These are phyloP conservation scores for Klebsormidium nitens DNA, from an alignment of 139 green algal species.

Conservation along the genomic window DNA sequence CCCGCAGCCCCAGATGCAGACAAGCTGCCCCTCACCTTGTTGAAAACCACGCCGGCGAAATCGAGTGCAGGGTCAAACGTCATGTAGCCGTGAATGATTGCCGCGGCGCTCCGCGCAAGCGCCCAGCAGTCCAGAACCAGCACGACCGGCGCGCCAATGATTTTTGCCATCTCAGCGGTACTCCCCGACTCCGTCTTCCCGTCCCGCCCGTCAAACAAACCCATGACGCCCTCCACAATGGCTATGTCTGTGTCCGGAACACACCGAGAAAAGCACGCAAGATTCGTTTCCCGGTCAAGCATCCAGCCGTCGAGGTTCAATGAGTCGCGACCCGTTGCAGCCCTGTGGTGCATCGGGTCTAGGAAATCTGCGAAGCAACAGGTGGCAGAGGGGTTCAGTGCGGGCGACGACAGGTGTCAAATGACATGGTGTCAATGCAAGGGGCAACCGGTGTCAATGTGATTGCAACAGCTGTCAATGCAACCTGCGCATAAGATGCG, in stretches of 20 bases:
- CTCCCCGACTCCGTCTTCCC: conserved; percentile 59
- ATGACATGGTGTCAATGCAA: too few relatives aligned
- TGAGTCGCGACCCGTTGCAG: conserved; percentile 59
- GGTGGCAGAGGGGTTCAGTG: too few relatives aligned
- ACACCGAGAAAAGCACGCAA: conserved; percentile 42
- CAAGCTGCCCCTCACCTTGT: conserved; percentile 51
- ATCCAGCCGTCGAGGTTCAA: conserved; percentile 85
- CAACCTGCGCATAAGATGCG: too few relatives aligned
- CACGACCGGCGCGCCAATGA: conserved; percentile 60
- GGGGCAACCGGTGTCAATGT: too few relatives aligned
- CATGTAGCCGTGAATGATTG: conserved; percentile 60
- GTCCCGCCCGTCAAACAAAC: conserved; percentile 71
- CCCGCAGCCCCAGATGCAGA: too few relatives aligned
- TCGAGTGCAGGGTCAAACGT: conserved; percentile 60
- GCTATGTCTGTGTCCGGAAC: conserved; percentile 60
- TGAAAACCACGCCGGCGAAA: conserved; percentile 73
- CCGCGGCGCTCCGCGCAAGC: conserved; percentile 53
- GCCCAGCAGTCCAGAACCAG: conserved; percentile 73
- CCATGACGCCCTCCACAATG: conserved; percentile 74
- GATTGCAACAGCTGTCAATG: too few relatives aligned
- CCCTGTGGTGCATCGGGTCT: conserved; percentile 63
- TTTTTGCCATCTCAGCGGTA: conserved; percentile 75
- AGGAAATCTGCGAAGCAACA: conserved; percentile 53
- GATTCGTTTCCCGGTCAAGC: conserved; percentile 50
- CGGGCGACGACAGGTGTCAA: too few relatives aligned